Evolutionary conservation across 371 early-diverging fungal genomes (phyloP).

Genomic region (Dinochytrium kinnereticum): DNA sequence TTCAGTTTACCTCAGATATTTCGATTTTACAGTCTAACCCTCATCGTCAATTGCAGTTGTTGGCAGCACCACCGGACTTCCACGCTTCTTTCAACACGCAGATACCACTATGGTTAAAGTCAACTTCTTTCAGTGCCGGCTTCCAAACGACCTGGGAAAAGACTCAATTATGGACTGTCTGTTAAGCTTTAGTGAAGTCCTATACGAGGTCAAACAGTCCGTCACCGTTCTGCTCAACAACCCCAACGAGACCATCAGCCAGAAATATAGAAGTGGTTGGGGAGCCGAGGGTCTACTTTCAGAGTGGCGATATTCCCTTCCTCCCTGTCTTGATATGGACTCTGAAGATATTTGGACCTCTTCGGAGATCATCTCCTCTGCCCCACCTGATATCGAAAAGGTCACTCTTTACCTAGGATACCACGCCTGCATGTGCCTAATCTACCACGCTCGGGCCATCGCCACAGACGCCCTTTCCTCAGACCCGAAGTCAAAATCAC

Average conservation of each 20-base stretch:
- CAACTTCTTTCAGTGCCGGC: not conserved
- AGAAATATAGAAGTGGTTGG: not conserved
- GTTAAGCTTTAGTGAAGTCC: not conserved
- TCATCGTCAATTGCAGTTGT: no score
- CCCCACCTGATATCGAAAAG: not conserved
- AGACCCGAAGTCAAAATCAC: not conserved
- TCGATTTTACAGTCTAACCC: no score
- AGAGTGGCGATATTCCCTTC: not conserved
- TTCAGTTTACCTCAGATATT: not conserved
- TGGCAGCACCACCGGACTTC: not conserved
- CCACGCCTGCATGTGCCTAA: conserved; percentile 6
- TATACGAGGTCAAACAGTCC: not conserved
- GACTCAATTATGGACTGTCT: conserved; percentile 7
- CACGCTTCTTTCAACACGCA: conserved; percentile 2
- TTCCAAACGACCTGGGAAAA: not conserved
- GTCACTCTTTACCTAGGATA: not conserved
- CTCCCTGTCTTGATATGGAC: not conserved
- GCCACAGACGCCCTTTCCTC: not conserved
- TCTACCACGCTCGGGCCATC: not conserved
- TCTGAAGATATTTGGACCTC: not conserved
- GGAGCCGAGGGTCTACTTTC: conserved; percentile 2
- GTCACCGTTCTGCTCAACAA: not conserved
- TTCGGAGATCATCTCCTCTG: not conserved
- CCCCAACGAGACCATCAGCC: not conserved
- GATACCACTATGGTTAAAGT: not conserved